phyloP scores from a whole-genome alignment of 2,329 filamentous ascomycete species.

The Paraphaeosphaeria sporulosa region DNA sequence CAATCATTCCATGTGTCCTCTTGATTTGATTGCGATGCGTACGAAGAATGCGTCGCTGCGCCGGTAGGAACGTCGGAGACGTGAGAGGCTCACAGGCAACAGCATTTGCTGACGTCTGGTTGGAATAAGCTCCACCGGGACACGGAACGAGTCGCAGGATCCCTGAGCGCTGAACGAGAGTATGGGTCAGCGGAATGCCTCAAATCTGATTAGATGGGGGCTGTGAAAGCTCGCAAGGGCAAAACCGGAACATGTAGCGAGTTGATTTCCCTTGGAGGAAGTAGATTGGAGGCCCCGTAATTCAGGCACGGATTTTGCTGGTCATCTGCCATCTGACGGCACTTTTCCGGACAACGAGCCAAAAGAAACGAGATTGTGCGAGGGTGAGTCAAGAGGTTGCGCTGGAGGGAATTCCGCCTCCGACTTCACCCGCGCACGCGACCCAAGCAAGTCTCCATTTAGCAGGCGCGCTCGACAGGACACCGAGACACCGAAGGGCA shows the following conservation, averaged over 20 bases:
- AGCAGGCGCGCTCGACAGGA: conserved; percentile 24
- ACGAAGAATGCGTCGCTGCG: conserved; percentile 19
- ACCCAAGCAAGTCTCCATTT: conserved; percentile 21
- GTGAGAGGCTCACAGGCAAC: conserved; percentile 42
- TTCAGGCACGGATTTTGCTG: conserved; percentile 34
- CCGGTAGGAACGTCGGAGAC: conserved; percentile 16
- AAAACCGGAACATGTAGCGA: conserved; percentile 32
- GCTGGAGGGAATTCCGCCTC: conserved; percentile 19
- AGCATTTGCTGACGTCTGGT: conserved; percentile 34
- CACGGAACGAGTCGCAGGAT: conserved; percentile 29
- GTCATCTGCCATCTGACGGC: conserved; percentile 38
- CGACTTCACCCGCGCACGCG: conserved; percentile 36
- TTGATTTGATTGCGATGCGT: conserved; percentile 16
- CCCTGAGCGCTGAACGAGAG: conserved; percentile 25
- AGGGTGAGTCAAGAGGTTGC: conserved; percentile 28
- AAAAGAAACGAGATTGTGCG: conserved; percentile 21
- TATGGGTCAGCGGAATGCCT: conserved; percentile 26
- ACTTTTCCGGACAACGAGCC: conserved; percentile 21
- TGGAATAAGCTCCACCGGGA: conserved; percentile 31
- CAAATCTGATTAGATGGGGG: conserved; percentile 38
- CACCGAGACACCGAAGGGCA: conserved; percentile 28
- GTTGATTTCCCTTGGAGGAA: conserved; percentile 25
- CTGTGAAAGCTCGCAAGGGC: conserved; percentile 32
- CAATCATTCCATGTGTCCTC: conserved; percentile 13
- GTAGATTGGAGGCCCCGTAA: conserved; percentile 23